Evolutionary conservation across 2,329 filamentous ascomycete species (phyloP).

Genomic region (Verticillium zaregamsianum): DNA sequence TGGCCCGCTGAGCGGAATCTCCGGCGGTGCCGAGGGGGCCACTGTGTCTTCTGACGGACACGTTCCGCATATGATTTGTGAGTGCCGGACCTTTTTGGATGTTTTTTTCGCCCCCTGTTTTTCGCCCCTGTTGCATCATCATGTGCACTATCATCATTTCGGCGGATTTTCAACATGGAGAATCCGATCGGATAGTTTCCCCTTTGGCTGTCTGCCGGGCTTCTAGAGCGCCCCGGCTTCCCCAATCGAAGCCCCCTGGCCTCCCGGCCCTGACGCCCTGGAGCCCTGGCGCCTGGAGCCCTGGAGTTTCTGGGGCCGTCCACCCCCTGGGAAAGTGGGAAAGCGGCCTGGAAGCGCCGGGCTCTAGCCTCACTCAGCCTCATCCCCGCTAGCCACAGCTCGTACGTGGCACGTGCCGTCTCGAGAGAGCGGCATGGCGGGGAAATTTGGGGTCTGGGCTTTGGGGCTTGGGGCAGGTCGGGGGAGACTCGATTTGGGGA

Average conservation of each 20-base stretch:
- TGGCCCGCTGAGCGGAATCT: background rate
- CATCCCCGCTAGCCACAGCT: background rate
- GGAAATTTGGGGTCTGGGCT: background rate
- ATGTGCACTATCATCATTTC: background rate
- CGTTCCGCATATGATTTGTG: conserved; percentile 3
- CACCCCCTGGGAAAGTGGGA: background rate
- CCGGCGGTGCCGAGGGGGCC: background rate
- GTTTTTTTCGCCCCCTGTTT: background rate
- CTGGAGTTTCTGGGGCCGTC: background rate
- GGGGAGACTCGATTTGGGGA: background rate
- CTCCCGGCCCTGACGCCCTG: background rate
- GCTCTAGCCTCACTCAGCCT: background rate
- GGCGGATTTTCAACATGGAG: background rate
- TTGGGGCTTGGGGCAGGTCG: background rate
- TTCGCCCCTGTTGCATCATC: background rate
- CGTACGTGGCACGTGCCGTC: background rate
- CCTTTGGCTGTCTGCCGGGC: background rate
- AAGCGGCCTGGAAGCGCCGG: background rate
- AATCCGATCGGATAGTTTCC: background rate
- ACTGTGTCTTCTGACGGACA: background rate
- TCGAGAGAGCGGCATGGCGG: background rate
- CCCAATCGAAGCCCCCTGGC: background rate
- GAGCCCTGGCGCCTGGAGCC: background rate
- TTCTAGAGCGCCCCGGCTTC: background rate
- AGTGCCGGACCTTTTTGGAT: background rate